A percentile compares a stretch with the other conserved stretches of the same genome.
Evolutionary conservation across 1,139 yeast species (phyloP).

Genomic region (Yamadazyma friedrichii): DNA sequence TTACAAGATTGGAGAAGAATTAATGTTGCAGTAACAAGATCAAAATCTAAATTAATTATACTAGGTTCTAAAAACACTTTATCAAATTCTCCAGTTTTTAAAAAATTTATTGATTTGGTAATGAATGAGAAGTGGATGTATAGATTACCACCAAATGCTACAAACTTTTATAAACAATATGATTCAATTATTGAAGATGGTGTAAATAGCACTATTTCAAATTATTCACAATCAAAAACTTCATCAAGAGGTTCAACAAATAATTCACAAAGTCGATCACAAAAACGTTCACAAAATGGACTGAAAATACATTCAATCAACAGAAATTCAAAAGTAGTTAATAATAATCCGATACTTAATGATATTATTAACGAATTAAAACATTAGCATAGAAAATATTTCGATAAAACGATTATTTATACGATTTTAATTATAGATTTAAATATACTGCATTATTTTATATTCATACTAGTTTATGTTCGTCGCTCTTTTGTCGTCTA

Average conservation of each 20-base stretch:
- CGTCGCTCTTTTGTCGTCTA: too few relatives aligned
- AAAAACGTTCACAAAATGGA: conserved; percentile 1
- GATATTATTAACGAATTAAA: conserved; percentile 24
- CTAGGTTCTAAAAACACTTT: conserved; percentile 76
- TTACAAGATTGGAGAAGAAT: conserved; percentile 87
- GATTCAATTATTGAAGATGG: neutral
- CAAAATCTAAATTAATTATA: conserved; percentile 77
- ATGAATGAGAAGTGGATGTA: conserved; percentile 65
- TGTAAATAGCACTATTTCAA: neutral
- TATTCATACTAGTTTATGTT: neutral
- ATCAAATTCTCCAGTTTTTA: conserved; percentile 52
- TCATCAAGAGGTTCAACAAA: neutral
- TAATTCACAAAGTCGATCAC: neutral
- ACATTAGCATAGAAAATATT: conserved; percentile 1
- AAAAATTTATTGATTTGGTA: conserved; percentile 61
- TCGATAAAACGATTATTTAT: neutral
- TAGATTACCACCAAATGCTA: conserved; percentile 47
- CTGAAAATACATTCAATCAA: conserved; percentile 3
- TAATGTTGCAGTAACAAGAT: conserved; percentile 92
- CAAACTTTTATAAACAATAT: conserved; percentile 15
- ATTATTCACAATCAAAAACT: neutral
- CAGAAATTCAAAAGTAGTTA: conserved; percentile 16
- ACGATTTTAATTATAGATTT: neutral
- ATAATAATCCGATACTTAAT: conserved; percentile 21
- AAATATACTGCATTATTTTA: neutral